Evolutionary conservation across 768 basidiomycete species (phyloP).

Genomic region (Megacollybia marginata): DNA sequence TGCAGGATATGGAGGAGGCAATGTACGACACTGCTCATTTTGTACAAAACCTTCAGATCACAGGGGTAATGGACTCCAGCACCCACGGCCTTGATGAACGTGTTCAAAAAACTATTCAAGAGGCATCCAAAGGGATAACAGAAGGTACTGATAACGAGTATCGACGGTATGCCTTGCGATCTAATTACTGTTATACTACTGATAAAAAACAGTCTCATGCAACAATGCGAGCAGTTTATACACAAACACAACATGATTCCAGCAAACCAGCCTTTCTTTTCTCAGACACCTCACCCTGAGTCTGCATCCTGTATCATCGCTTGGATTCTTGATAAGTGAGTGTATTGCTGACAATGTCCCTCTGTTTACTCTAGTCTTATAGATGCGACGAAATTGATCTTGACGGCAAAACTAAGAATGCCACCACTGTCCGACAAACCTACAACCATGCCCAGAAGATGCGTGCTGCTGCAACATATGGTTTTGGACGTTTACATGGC

Average conservation of each 20-base stretch:
- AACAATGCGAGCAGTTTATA: conserved; percentile 12
- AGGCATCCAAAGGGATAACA: conserved; percentile 22
- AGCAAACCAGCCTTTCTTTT: conserved; percentile 11
- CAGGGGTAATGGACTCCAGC: too few relatives aligned
- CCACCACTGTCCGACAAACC: conserved; percentile 4
- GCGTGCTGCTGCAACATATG: conserved; percentile 22
- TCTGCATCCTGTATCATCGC: conserved; percentile 16
- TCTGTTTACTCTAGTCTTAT: background rate
- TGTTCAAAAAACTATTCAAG: background rate
- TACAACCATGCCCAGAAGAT: conserved; percentile 30
- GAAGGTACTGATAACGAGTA: conserved; percentile 23
- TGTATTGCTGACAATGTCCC: background rate
- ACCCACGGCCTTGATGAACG: too few relatives aligned
- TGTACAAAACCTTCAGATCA: too few relatives aligned
- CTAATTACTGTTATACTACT: background rate
- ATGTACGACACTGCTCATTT: background rate
- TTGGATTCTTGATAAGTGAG: conserved; percentile 21
- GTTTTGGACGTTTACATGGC: conserved; percentile 18
- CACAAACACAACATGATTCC: conserved; percentile 9
- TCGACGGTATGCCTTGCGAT: conserved; percentile 12
- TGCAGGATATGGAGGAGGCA: background rate
- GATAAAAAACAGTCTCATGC: conserved; percentile 9
- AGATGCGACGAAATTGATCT: conserved; percentile 21
- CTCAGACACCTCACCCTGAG: conserved; percentile 7
- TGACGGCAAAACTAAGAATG: conserved; percentile 14